A percentile compares a stretch with the other conserved stretches of the same genome.
phyloP scores from a whole-genome alignment of 2,329 filamentous ascomycete genomes.

The Stemphylium lycopersici region DNA sequence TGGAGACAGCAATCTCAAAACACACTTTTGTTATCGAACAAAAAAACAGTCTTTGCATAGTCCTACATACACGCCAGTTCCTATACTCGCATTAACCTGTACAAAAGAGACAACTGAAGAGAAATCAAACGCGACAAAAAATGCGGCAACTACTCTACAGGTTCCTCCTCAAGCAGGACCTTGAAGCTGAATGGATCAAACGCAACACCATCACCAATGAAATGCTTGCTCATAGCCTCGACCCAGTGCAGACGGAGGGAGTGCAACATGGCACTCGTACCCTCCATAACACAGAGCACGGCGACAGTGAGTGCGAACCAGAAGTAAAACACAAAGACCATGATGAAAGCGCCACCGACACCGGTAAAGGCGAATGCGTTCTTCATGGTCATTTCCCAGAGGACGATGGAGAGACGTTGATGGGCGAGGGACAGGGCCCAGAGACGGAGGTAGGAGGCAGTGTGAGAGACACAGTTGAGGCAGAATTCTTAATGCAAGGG shows the following conservation, averaged over 20 bases:
- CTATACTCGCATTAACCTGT: conserved; percentile 4
- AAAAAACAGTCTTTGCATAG: not conserved
- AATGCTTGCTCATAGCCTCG: conserved; percentile 97
- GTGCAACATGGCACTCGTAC: conserved; percentile 94
- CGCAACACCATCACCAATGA: conserved; percentile 83
- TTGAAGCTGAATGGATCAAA: conserved; percentile 92
- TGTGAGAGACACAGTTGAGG: conserved; percentile 98
- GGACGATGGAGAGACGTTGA: conserved; percentile 93
- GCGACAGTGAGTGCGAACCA: conserved; percentile 87
- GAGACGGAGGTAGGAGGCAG: conserved; percentile 95
- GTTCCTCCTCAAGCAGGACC: conserved; percentile 80
- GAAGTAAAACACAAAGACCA: conserved; percentile 80
- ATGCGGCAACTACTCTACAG: conserved; percentile 41
- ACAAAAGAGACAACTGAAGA: conserved; percentile 3
- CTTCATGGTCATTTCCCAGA: conserved; percentile 94
- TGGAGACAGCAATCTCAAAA: not conserved
- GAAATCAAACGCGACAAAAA: not conserved
- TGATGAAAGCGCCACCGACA: conserved; percentile 74
- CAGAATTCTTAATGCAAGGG: conserved; percentile 77
- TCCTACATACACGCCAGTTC: conserved; percentile 19
- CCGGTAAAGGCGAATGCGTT: conserved; percentile 73
- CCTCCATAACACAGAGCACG: conserved; percentile 92
- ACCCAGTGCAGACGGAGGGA: conserved; percentile 93
- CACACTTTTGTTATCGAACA: not conserved
- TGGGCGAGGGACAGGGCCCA: conserved; percentile 97